phyloP scores from a whole-genome alignment of 177 flowering plant species.

The Vitis hybrid region DNA sequence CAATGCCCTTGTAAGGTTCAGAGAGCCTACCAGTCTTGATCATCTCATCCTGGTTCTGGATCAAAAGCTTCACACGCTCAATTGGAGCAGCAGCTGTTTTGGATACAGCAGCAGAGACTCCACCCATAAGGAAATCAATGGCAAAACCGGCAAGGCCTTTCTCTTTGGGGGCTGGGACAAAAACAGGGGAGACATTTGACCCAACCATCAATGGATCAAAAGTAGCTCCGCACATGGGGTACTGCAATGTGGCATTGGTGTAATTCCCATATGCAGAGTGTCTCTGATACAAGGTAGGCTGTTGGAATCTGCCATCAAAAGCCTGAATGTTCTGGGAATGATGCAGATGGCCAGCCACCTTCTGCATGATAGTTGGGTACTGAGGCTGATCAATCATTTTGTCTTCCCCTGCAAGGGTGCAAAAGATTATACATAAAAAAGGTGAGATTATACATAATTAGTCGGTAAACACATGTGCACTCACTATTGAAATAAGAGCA shows the following conservation, averaged over 20 bases:
- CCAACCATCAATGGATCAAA: conserved; percentile 16
- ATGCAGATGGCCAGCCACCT: conserved; percentile 30
- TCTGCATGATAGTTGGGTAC: conserved; percentile 30
- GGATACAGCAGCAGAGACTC: conserved; percentile 50
- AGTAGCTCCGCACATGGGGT: conserved; percentile 18
- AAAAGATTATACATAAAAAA: not conserved
- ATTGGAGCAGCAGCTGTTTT: conserved; percentile 62
- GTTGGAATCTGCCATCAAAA: conserved; percentile 14
- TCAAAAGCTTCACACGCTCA: conserved; percentile 57
- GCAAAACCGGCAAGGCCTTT: conserved; percentile 36
- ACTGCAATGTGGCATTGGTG: conserved; percentile 34
- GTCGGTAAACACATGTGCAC: not conserved
- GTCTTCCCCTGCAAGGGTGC: conserved; percentile 17
- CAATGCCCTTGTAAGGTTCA: conserved; percentile 60
- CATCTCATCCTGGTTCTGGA: conserved; percentile 66
- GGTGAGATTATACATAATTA: not conserved
- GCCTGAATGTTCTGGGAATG: conserved; percentile 15
- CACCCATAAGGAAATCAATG: conserved; percentile 47
- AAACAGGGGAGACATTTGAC: conserved; percentile 24
- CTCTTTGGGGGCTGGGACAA: conserved; percentile 40
- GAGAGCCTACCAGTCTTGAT: conserved; percentile 49
- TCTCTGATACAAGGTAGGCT: conserved; percentile 23
- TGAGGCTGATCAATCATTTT: conserved; percentile 34
- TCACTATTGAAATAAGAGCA: not conserved
- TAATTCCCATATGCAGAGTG: conserved; percentile 31